These are phyloP conservation scores for Talaromyces liani DNA, from an alignment of 495 filamentous ascomycete species.

Conservation along the genomic window DNA sequence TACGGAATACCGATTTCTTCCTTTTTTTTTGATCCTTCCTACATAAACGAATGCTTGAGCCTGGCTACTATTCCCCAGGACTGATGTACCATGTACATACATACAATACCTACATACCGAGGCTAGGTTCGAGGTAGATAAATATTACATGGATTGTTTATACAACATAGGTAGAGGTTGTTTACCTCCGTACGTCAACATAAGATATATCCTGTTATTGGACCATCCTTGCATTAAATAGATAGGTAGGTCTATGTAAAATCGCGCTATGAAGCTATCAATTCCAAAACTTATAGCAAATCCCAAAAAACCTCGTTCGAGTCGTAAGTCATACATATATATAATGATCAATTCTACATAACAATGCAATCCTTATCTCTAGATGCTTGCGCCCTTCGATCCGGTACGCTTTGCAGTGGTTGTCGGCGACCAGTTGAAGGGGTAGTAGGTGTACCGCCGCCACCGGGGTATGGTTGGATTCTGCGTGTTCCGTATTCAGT, in stretches of 20 bases:
- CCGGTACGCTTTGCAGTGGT: not conserved
- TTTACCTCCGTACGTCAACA: too few species aligned
- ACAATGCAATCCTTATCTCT: conserved; percentile 36
- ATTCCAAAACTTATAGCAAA: not conserved
- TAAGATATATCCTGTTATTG: too few species aligned
- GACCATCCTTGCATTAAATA: too few species aligned
- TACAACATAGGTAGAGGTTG: not conserved
- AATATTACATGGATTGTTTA: not conserved
- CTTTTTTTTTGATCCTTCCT: not conserved
- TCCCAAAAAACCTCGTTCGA: not conserved
- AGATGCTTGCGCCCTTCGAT: not conserved
- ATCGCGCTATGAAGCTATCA: not conserved
- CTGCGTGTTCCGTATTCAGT: not conserved
- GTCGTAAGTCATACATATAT: not conserved
- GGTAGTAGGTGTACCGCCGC: not conserved
- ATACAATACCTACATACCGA: not conserved
- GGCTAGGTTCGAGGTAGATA: not conserved
- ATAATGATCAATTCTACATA: conserved; percentile 21
- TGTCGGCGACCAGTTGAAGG: conserved; percentile 2
- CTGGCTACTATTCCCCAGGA: not conserved
- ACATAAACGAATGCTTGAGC: not conserved
- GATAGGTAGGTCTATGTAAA: not conserved
- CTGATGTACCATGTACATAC: not conserved
- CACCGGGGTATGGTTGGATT: conserved; percentile 1
- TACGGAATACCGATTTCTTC: not conserved